Base-by-base conservation (phyloP, 176 grass and related monocot species). In the Rhynchospora tenuis region DNA sequence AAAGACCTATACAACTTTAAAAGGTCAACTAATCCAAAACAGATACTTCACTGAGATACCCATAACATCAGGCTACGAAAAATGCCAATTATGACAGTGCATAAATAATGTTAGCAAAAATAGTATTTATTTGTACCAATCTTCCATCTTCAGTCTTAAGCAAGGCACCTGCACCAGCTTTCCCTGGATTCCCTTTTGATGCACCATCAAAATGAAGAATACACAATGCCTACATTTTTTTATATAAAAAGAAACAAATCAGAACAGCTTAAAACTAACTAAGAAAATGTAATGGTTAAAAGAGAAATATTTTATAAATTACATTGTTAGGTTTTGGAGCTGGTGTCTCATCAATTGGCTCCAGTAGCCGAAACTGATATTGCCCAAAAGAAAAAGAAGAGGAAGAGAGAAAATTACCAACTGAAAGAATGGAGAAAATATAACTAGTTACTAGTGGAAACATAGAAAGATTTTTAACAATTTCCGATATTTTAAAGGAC, bases 131-230 rank as follows among this genome's bases (percentile, higher is more conserved):
- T 7, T 64, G 84, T 93, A 97, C 94, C 89, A 97, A 83, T 91
- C 51, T 85, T 77, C 91, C 91, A 81, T 91, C 89, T 91, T 89
- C 85, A 82, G 87, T 86, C 85, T 77, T 84, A 86, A 97, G 91
- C 55, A 97, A 86, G 28, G 91, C 91, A 81, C 94, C 94, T 72
- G 94, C 94, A 89, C 91, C 94, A 60, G 87, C 77, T 91, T 91
- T 91, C 63, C 94, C 94, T 26, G 94, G 94, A 85, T 97, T 97
- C 82, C 94, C 91, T 90, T 97, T 97, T n/a, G 94, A 90, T 81
- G 91, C 94, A 79, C 91, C 91, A 81, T 97, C 91, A 66, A 93
- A 97, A 50, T 97, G 80, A 88, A 97, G 60, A 76, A 91, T 52
- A 57, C 89, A 91, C 57, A 85, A 76, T 84, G 90, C 88, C 94